Percentiles rank a stretch among this genome's conserved stretches.
phyloP scores from a whole-genome alignment of 176 grass and related monocot genomes.

The Themeda triandra region DNA sequence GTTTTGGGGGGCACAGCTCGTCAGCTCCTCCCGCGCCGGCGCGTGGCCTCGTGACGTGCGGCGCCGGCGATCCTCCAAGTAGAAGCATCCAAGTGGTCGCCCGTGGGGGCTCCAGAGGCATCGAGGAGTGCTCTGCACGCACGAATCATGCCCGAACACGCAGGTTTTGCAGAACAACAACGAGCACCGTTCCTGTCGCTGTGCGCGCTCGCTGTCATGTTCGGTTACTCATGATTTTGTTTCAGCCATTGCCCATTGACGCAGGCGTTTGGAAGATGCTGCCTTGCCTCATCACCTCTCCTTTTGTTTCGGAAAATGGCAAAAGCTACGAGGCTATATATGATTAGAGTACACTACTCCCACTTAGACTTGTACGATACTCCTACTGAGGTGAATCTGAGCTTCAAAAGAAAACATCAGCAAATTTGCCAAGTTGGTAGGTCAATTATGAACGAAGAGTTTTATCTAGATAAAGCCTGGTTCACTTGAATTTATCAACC shows the following conservation, averaged over 20 bases:
- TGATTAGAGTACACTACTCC: no score
- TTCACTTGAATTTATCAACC: no score
- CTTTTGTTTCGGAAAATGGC: neutral
- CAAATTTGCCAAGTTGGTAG: no score
- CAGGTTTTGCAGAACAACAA: neutral
- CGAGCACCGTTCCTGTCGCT: neutral
- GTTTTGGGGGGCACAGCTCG: slow-evolving; percentile 19
- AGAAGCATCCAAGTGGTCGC: neutral
- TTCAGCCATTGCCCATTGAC: neutral
- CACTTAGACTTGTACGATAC: no score
- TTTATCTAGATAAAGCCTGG: no score
- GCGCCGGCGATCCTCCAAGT: neutral
- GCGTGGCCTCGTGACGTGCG: neutral
- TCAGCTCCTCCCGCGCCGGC: neutral
- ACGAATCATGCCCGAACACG: neutral
- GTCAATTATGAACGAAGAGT: no score
- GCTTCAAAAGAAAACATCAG: no score
- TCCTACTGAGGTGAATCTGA: no score
- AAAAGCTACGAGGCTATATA: no score
- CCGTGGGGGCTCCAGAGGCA: neutral
- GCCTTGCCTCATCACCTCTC: neutral
- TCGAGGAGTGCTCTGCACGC: neutral
- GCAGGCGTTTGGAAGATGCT: neutral
- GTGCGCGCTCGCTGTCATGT: neutral
- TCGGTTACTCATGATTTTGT: neutral